These are phyloP conservation scores for Thyridium curvatum DNA, from an alignment of 2,329 filamentous ascomycete genomes.

Conservation along the genomic window DNA sequence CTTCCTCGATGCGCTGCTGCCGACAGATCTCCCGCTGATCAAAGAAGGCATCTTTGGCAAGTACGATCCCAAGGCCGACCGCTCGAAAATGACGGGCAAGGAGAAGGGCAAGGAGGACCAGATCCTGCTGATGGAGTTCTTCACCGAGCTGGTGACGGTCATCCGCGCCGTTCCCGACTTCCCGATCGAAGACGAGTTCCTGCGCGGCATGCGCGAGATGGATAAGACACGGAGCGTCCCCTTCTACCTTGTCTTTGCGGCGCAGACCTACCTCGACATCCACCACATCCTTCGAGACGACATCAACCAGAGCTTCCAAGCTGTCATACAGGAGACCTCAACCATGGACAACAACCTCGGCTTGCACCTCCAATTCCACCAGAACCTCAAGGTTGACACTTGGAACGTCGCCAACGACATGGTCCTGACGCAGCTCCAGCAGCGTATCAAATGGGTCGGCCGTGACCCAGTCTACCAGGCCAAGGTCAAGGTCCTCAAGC, in stretches of 20 bases:
- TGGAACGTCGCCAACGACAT: constrained; percentile 22
- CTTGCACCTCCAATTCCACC: constrained; percentile 21
- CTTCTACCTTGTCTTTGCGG: constrained; percentile 30
- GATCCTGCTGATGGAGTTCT: constrained; percentile 21
- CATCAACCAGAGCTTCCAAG: too few species aligned
- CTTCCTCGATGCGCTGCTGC: constrained; percentile 9
- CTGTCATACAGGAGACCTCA: background rate
- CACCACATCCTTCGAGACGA: too few species aligned
- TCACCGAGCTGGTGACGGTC: constrained; percentile 23
- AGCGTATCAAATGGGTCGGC: constrained; percentile 13
- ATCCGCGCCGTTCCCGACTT: constrained; percentile 12
- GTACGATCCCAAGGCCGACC: constrained; percentile 18
- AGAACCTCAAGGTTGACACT: constrained; percentile 16
- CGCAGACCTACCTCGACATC: constrained; percentile 34
- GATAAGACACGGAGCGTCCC: constrained; percentile 20
- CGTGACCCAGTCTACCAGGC: constrained; percentile 14
- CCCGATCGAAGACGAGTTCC: constrained; percentile 28
- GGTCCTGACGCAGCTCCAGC: constrained; percentile 9
- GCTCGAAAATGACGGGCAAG: constrained; percentile 13
- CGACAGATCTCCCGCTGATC: constrained; percentile 9
- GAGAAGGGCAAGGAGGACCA: constrained; percentile 28
- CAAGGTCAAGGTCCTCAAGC: constrained; percentile 3
- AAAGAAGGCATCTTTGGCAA: constrained; percentile 15
- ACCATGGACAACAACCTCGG: constrained; percentile 16
- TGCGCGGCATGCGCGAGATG: constrained; percentile 24